Percentiles rank a stretch among this genome's conserved stretches.
These are phyloP conservation scores for Sporobolomyces pararoseus DNA, from an alignment of 768 basidiomycete species.

Conservation along the genomic window DNA sequence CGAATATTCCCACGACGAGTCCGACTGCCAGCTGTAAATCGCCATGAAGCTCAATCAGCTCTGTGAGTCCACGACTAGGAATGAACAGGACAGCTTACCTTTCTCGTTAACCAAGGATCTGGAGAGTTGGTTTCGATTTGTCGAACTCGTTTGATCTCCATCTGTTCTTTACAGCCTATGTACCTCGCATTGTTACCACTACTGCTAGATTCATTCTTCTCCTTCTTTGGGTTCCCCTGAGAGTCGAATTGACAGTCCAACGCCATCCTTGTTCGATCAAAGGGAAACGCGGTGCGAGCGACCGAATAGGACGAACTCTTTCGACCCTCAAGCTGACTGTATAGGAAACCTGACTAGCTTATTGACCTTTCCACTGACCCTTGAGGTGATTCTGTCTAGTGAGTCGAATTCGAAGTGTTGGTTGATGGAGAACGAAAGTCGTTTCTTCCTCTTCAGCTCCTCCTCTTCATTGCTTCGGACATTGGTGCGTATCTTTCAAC, in stretches of 20 bases:
- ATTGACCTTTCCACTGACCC: too few species aligned
- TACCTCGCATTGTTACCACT: neutral
- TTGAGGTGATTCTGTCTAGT: too few species aligned
- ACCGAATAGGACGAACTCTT: neutral
- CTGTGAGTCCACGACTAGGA: too few species aligned
- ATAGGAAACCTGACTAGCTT: too few species aligned
- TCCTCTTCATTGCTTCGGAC: neutral
- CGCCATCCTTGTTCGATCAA: slow-evolving; percentile 16
- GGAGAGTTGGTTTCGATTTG: slow-evolving; percentile 20
- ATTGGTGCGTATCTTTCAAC: neutral
- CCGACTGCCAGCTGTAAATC: slow-evolving; percentile 22
- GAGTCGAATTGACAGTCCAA: slow-evolving; percentile 36
- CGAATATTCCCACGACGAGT: slow-evolving; percentile 32
- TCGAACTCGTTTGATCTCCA: slow-evolving; percentile 24
- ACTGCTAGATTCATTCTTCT: too few species aligned
- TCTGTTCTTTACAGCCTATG: slow-evolving; percentile 20
- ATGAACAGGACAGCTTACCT: slow-evolving; percentile 6
- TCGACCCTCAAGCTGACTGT: too few species aligned
- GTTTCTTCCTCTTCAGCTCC: neutral
- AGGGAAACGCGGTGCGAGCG: slow-evolving; percentile 2
- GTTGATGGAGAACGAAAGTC: neutral
- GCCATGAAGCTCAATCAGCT: too few species aligned
- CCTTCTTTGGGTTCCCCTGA: neutral
- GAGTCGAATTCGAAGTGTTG: neutral
- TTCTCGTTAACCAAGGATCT: slow-evolving; percentile 34